phyloP scores from a whole-genome alignment of 495 filamentous ascomycete genomes.

The Zalerion maritima region DNA sequence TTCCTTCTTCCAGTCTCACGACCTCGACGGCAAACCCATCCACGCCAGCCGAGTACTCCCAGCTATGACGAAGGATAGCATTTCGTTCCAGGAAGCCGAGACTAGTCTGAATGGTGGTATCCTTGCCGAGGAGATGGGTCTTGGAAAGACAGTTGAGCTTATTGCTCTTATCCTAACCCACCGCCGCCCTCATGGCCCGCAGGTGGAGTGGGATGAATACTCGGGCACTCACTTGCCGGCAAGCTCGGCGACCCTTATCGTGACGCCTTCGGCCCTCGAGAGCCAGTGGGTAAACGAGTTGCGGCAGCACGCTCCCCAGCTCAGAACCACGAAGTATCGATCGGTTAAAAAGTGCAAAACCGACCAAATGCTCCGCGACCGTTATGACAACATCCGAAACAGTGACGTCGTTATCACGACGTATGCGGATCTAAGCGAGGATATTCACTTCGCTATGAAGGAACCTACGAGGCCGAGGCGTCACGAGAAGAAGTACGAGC shows the following conservation, averaged over 20 bases:
- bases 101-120: slow-evolving; percentile 44
- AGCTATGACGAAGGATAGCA: slow-evolving; percentile 38
- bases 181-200: slow-evolving; percentile 13
- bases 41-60: slow-evolving; percentile 50
- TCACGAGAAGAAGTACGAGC: slow-evolving; percentile 48
- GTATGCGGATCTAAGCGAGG: slow-evolving; percentile 59
- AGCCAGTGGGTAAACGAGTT: slow-evolving; percentile 84
- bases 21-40: slow-evolving; percentile 16
- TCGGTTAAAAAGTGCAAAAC: no score
- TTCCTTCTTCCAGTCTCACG: slow-evolving; percentile 13
- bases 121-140: slow-evolving; percentile 90
- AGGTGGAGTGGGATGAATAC: slow-evolving; percentile 11
- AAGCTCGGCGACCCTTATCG: slow-evolving; percentile 64
- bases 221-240: slow-evolving; percentile 23
- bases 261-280: slow-evolving; percentile 66
- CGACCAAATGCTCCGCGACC: no score
- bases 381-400: slow-evolving; percentile 30
- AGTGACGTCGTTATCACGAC: slow-evolving; percentile 80
- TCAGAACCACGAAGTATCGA: slow-evolving; percentile 27
- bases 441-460: slow-evolving; percentile 60
- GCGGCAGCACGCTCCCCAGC: slow-evolving; percentile 37
- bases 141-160: slow-evolving; percentile 89
- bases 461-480: slow-evolving; percentile 52
- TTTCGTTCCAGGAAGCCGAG: slow-evolving; percentile 27
- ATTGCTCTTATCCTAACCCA: slow-evolving; percentile 63